These are phyloP conservation scores for Wilcoxina mikolae DNA, from an alignment of 495 filamentous ascomycete species.

Conservation along the genomic window DNA sequence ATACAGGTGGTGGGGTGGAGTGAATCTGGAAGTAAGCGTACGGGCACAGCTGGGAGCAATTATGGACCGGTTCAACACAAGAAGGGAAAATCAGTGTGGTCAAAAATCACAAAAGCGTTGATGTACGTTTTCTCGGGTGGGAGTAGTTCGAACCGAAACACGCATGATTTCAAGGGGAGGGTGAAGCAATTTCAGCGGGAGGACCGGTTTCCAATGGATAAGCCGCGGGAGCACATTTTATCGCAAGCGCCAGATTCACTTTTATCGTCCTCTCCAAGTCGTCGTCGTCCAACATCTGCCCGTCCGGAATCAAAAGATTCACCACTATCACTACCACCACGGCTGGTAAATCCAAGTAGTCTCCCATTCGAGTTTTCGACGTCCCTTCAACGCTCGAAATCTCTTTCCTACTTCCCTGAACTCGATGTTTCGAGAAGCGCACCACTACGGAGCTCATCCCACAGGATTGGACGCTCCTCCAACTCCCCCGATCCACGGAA, in stretches of 20 bases:
- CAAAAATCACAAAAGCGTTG: not conserved
- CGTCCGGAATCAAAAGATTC: not conserved
- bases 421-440: not conserved
- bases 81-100: not conserved
- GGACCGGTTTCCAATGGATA: not conserved
- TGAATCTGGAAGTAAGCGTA: not conserved
- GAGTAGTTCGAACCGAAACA: not conserved
- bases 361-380: no score
- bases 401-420: not conserved
- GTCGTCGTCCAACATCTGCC: not conserved
- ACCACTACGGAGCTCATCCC: not conserved
- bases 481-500: not conserved
- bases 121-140: not conserved
- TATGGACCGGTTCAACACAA: not conserved
- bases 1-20: not conserved
- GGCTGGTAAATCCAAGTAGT: no score
- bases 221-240: not conserved
- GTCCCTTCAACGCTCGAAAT: not conserved
- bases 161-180: not conserved
- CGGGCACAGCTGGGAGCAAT: not conserved
- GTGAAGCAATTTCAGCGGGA: not conserved
- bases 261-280: not conserved
- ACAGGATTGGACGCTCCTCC: not conserved
- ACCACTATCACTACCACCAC: not conserved
- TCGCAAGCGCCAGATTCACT: not conserved